Evolutionary conservation across 2,329 filamentous ascomycete species (phyloP), one percentile per base, ranked within the genome.

Genomic region (Apiospora marii): DNA sequence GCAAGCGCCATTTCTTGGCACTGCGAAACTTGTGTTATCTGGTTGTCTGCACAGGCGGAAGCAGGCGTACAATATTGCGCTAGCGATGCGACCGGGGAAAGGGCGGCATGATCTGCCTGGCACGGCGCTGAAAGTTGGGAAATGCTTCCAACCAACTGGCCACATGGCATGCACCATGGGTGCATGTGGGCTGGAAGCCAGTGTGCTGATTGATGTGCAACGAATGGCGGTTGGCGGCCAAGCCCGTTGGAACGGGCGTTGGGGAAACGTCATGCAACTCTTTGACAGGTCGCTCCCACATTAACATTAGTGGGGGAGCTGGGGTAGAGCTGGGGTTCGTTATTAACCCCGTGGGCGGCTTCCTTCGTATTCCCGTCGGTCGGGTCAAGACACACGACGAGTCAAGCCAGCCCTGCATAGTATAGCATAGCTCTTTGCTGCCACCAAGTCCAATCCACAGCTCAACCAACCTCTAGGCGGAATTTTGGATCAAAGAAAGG

Each of bases 291-390:
- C 58, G 34, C 58, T 64, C 58, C 58, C 58, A 64, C 58, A 64
- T 64, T 64, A 24, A 19, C 58, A 64, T 64, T 64, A 64, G 58
- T 24, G 58, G 58, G 58, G 58, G 58, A 64, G 22, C 58, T 64
- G 58, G 34, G 58, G 58, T 64, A 14, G 58, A 19, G 19, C n/a
- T 64, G 16, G 58, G 58, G 58, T 34, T 3, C n/a, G 58, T 64
- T 64, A 41, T 41, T 64, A 41, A 64, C 58, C 58, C 58, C 58
- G 14, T 64, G 34, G 34, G 58, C 30, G 16, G 58, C 30, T 64
- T 64, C 41, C 34, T 41, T 64, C 58, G 30, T 41, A 41, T 64
- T 41, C 34, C 58, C n/a, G 34, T 30, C 34, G 34, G 30, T 41
- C 34, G 34, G 58, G 58, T 22, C 30, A 64, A 64, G 58, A 41